phyloP scores from a whole-genome alignment of 305 asterid genomes.

The Rubia balearica region DNA sequence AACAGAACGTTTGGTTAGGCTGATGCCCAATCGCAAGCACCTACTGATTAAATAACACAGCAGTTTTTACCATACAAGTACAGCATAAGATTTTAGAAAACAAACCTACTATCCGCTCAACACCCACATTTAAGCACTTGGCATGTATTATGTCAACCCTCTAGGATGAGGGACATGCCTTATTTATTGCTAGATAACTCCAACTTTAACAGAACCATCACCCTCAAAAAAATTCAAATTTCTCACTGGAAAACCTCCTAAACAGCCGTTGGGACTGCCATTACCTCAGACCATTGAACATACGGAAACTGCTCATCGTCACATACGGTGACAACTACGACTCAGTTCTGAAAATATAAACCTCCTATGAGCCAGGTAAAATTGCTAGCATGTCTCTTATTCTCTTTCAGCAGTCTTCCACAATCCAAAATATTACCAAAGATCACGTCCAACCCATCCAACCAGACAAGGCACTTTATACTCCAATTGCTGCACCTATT shows the following conservation, averaged over 20 bases:
- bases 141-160: neutral
- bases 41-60: neutral
- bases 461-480: conserved; percentile 51
- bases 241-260: conserved; percentile 22
- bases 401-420: conserved; percentile 35
- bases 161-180: conserved; percentile 26
- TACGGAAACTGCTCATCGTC: conserved; percentile 30
- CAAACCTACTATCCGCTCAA: neutral
- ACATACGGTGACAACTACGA: conserved; percentile 24
- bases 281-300: conserved; percentile 16
- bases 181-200: conserved; percentile 25
- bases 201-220: conserved; percentile 15
- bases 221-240: conserved; percentile 1
- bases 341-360: conserved; percentile 21
- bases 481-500: conserved; percentile 47
- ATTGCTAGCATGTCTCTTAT: conserved; percentile 27
- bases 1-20: neutral
- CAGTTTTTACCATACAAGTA: too few species aligned
- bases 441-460: conserved; percentile 38
- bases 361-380: conserved; percentile 31
- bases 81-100: neutral
- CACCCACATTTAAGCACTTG: neutral
- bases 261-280: conserved; percentile 25
- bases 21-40: neutral
- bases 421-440: conserved; percentile 25